These are phyloP conservation scores for Diplotaxis tenuifolia DNA, from an alignment of 345 rosid species.

Conservation along the genomic window DNA sequence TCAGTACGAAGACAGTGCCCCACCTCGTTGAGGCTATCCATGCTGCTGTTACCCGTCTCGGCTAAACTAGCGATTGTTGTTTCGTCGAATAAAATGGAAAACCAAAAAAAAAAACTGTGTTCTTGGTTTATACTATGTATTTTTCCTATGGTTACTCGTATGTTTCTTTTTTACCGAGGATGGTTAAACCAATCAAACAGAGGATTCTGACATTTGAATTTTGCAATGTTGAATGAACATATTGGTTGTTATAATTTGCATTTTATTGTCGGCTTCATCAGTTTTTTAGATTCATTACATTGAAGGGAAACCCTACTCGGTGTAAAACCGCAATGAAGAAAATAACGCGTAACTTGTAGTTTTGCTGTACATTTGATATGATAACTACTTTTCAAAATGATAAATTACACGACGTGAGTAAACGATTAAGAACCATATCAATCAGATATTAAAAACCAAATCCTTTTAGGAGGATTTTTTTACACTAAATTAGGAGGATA, in stretches of 20 bases:
- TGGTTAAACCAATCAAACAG: background rate
- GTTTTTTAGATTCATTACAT: background rate
- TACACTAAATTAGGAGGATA: slow-evolving; percentile 17
- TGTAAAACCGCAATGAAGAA: background rate
- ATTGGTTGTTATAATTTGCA: background rate
- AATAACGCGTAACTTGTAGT: background rate
- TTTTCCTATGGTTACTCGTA: background rate
- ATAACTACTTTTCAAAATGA: background rate
- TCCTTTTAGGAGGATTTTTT: no score
- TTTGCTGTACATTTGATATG: background rate
- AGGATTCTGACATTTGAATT: slow-evolving; percentile 3
- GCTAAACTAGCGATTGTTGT: slow-evolving; percentile 29
- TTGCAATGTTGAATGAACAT: background rate
- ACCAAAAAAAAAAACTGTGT: background rate
- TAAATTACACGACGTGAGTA: slow-evolving; percentile 27
- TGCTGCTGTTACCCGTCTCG: slow-evolving; percentile 51
- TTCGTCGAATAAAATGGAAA: background rate
- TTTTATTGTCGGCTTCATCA: no score
- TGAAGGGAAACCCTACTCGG: background rate
- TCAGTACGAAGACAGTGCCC: slow-evolving; percentile 59
- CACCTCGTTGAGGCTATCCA: slow-evolving; percentile 68
- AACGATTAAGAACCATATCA: slow-evolving; percentile 24
- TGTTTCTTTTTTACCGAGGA: background rate
- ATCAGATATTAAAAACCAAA: slow-evolving; percentile 1
- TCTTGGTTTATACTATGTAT: slow-evolving; percentile 9